A percentile compares a stretch with the other conserved stretches of the same genome.
Conservation (phyloP, 331 rosid genomes). For the Spiraea crenata region DNA sequence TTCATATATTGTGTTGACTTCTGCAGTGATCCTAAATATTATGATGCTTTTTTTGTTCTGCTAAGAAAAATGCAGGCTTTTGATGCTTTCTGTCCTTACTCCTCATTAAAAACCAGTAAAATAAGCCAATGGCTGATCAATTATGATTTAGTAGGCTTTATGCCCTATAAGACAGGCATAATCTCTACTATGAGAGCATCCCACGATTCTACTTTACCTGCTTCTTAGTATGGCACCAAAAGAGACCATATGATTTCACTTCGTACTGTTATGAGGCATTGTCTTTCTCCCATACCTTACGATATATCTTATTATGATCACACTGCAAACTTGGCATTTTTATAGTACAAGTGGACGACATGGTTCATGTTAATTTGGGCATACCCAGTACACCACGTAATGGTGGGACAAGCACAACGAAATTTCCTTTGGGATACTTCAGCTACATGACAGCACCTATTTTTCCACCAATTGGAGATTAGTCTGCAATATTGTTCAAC, state of each 20-base stretch:
- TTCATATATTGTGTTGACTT: slow-evolving; percentile 22
- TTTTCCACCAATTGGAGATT: background rate
- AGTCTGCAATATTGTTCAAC: background rate
- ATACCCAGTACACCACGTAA: too few species aligned
- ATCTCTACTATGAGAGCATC: slow-evolving; percentile 18
- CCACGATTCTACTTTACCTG: slow-evolving; percentile 27
- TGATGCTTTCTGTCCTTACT: background rate
- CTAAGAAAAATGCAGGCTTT: slow-evolving; percentile 7
- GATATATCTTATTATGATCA: background rate
- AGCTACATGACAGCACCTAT: background rate
- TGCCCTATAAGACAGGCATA: background rate
- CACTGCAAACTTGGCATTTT: too few species aligned
- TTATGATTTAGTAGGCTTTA: slow-evolving; percentile 29
- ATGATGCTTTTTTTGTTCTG: slow-evolving; percentile 12
- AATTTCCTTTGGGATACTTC: background rate
- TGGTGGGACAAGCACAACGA: too few species aligned
- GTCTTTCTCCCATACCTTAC: background rate
- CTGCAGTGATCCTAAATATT: slow-evolving; percentile 11
- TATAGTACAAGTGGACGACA: too few species aligned
- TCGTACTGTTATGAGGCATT: background rate
- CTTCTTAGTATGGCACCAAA: slow-evolving; percentile 29
- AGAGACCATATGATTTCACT: slow-evolving; percentile 9
- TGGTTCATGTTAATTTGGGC: too few species aligned
- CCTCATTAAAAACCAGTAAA: background rate
- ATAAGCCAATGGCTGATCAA: background rate